These are phyloP conservation scores for Neobulgaria alba DNA, from an alignment of 2,329 filamentous ascomycete genomes.

Conservation along the genomic window DNA sequence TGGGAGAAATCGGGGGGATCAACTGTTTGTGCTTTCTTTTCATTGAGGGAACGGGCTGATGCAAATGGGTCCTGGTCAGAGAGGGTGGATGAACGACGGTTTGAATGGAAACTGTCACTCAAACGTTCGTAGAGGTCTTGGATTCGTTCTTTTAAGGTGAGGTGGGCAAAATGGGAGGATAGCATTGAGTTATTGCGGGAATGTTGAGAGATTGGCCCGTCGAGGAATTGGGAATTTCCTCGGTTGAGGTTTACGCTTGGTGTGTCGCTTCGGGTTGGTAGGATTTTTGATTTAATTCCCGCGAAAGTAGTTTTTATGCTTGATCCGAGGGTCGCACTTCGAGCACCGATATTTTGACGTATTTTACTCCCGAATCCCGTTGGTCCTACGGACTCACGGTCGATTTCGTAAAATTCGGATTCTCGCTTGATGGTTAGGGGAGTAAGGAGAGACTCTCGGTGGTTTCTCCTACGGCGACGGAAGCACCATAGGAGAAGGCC, in stretches of 20 bases:
- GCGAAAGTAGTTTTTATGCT: constrained; percentile 8
- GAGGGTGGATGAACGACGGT: constrained; percentile 23
- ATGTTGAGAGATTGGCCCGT: constrained; percentile 28
- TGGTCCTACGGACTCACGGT: constrained; percentile 15
- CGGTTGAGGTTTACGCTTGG: constrained; percentile 42
- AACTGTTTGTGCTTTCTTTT: constrained; percentile 19
- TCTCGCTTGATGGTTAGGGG: constrained; percentile 17
- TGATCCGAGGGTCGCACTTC: constrained; percentile 10
- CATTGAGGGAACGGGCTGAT: constrained; percentile 18
- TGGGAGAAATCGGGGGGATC: constrained; percentile 20
- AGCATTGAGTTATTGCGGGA: constrained; percentile 32
- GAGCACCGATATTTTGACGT: constrained; percentile 10
- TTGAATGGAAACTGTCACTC: constrained; percentile 33
- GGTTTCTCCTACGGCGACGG: constrained; percentile 16
- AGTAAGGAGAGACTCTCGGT: constrained; percentile 19
- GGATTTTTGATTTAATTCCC: constrained; percentile 18
- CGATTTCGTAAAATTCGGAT: constrained; percentile 21
- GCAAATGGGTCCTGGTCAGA: constrained; percentile 34
- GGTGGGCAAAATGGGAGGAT: constrained; percentile 10
- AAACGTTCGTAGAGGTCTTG: constrained; percentile 39
- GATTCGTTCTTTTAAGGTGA: constrained; percentile 30
- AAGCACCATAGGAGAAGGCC: constrained; percentile 23
- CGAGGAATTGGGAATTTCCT: constrained; percentile 44
- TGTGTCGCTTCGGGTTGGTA: constrained; percentile 26
- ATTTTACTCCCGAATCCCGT: constrained; percentile 13